phyloP scores from a whole-genome alignment of 768 basidiomycete species.

The Termitomyces sp. region DNA sequence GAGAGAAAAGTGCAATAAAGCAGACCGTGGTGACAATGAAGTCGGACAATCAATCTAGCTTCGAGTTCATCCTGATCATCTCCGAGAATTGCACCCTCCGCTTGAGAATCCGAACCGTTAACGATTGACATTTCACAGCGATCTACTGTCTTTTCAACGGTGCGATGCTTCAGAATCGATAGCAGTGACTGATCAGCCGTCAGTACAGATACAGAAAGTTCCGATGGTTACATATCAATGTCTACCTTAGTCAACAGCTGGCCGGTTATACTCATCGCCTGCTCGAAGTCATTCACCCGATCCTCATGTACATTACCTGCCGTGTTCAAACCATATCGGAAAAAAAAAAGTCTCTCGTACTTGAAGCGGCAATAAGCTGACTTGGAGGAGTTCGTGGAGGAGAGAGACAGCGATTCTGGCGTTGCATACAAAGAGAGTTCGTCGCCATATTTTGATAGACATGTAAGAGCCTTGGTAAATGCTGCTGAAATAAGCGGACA shows the following conservation, averaged over 20 bases:
- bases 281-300: slow-evolving; percentile 30
- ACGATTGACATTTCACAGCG: slow-evolving; percentile 70
- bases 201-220: neutral
- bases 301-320: slow-evolving; percentile 15
- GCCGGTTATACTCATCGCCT: slow-evolving; percentile 46
- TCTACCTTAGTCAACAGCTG: slow-evolving; percentile 70
- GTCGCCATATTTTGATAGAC: slow-evolving; percentile 81
- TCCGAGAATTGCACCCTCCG: slow-evolving; percentile 30
- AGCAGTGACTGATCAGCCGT: slow-evolving; percentile 49
- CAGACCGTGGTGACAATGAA: slow-evolving; percentile 82
- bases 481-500: slow-evolving; percentile 38
- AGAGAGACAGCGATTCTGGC: slow-evolving; percentile 56
- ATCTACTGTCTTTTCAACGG: slow-evolving; percentile 75
- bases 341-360: slow-evolving; percentile 67
- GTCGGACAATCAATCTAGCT: slow-evolving; percentile 65
- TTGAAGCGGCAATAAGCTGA: slow-evolving; percentile 82
- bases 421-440: slow-evolving; percentile 71
- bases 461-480: slow-evolving; percentile 70
- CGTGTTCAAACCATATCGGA: slow-evolving; percentile 49
- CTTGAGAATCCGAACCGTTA: slow-evolving; percentile 40
- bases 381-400: slow-evolving; percentile 74
- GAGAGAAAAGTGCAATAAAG: neutral
- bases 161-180: slow-evolving; percentile 70
- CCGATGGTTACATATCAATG: neutral
- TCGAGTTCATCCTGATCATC: slow-evolving; percentile 61